phyloP scores from a whole-genome alignment of 2,329 filamentous ascomycete species.

The Xylaria sp. region DNA sequence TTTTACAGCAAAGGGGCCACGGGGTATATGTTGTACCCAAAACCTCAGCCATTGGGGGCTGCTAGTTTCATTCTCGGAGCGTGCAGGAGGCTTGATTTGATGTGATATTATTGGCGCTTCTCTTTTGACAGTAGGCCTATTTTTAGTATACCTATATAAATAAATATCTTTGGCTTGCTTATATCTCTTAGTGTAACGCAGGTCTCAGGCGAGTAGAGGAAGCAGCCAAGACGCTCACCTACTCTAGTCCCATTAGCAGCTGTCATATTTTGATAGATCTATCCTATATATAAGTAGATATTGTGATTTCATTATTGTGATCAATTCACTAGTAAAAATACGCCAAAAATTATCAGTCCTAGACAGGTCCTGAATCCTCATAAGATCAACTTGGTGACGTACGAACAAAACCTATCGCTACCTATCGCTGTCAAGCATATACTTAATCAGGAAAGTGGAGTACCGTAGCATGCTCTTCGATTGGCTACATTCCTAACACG shows the following conservation, averaged over 20 bases:
- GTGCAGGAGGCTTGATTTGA: background rate
- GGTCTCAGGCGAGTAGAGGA: too few relatives aligned
- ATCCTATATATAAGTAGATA: too few relatives aligned
- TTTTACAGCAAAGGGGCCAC: background rate
- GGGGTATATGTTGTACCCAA: background rate
- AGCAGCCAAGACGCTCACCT: too few relatives aligned
- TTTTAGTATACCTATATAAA: background rate
- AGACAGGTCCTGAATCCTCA: background rate
- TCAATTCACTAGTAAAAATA: background rate
- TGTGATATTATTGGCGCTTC: background rate
- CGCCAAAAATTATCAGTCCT: background rate
- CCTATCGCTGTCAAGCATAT: background rate
- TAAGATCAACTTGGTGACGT: background rate
- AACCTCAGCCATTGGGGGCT: background rate
- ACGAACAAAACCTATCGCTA: background rate
- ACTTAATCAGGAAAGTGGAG: slow-evolving; percentile 32
- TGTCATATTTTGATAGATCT: too few relatives aligned
- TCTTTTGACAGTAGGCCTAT: background rate
- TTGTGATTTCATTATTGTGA: background rate
- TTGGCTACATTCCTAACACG: too few relatives aligned
- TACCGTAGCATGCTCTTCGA: background rate
- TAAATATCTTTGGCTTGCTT: background rate
- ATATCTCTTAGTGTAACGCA: background rate
- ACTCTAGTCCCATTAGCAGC: too few relatives aligned
- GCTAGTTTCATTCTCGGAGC: background rate